Percentiles rank a stretch among this genome's conserved stretches.
Conservation (phyloP, 2,329 filamentous ascomycete species). For the Cyphellophora europaea region DNA sequence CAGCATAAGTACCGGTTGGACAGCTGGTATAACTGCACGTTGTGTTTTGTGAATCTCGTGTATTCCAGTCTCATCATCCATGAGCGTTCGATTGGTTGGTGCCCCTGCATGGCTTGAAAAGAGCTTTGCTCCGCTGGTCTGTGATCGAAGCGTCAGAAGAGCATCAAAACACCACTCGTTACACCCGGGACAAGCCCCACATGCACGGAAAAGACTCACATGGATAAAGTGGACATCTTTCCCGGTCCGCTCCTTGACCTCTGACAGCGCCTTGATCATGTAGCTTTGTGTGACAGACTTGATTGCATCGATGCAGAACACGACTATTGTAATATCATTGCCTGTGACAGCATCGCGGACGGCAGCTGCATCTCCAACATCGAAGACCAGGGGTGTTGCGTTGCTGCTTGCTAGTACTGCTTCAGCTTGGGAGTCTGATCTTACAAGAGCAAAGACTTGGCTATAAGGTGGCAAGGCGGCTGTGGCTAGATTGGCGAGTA, state of each 20-base stretch:
- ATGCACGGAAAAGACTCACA: slow-evolving; percentile 29
- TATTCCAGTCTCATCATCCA: no score
- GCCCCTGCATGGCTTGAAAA: no score
- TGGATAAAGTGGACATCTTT: slow-evolving; percentile 41
- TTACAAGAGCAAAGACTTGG: slow-evolving; percentile 39
- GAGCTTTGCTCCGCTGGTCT: no score
- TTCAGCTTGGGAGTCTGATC: slow-evolving; percentile 36
- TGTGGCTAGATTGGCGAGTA: slow-evolving; percentile 30
- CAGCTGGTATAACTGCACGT: no score
- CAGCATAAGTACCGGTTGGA: no score
- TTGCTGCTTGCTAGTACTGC: no score
- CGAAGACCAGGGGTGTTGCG: slow-evolving; percentile 32
- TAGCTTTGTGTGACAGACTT: slow-evolving; percentile 22
- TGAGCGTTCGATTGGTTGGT: no score
- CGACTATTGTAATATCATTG: slow-evolving; percentile 40
- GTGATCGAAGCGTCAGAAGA: no score
- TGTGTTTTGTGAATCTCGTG: no score
- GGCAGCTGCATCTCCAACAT: slow-evolving; percentile 27
- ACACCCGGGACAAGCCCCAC: no score
- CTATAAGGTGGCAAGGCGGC: slow-evolving; percentile 32
- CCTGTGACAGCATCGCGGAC: slow-evolving; percentile 29
- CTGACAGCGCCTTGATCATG: slow-evolving; percentile 38
- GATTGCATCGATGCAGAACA: slow-evolving; percentile 37
- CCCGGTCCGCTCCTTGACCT: slow-evolving; percentile 33
- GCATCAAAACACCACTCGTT: no score